phyloP scores from a whole-genome alignment of 257 asterid genomes.

The Plantago major region DNA sequence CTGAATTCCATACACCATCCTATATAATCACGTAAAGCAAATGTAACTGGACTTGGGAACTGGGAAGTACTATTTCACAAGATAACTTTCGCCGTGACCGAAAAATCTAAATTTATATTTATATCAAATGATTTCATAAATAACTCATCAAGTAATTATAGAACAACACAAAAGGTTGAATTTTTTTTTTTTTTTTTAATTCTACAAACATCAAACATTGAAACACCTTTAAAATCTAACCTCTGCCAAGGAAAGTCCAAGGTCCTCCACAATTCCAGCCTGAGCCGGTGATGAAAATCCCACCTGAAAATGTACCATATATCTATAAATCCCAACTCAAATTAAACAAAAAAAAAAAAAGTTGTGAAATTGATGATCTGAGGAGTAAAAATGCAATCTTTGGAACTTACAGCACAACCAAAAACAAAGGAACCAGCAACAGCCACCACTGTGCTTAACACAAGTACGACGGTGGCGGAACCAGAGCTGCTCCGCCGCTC shows the following conservation, averaged over 20 bases:
- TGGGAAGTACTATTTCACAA: too few species aligned
- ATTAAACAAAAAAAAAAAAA: background rate
- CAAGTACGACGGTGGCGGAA: constrained; percentile 45
- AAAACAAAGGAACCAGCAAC: constrained; percentile 82
- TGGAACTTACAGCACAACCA: constrained; percentile 77
- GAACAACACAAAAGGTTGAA: background rate
- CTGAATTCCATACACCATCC: too few species aligned
- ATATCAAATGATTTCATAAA: too few species aligned
- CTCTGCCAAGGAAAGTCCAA: constrained; percentile 68
- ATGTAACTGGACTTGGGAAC: too few species aligned
- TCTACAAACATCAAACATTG: background rate
- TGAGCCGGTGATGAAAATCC: constrained; percentile 83
- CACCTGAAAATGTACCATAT: background rate
- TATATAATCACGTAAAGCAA: too few species aligned
- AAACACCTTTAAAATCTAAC: constrained; percentile 26
- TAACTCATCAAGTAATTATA: background rate
- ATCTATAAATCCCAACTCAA: background rate
- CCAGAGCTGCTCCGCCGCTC: constrained; percentile 30
- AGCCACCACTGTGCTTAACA: constrained; percentile 66
- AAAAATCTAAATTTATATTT: too few species aligned
- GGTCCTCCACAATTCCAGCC: constrained; percentile 63
- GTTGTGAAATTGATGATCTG: background rate
- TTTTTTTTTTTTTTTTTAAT: background rate
- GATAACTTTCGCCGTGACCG: too few species aligned
- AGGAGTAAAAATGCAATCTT: background rate